Evolutionary conservation across 306 rosid species (phyloP), one percentile per base, ranked within the genome.

Genomic region (Cicer bijugum): DNA sequence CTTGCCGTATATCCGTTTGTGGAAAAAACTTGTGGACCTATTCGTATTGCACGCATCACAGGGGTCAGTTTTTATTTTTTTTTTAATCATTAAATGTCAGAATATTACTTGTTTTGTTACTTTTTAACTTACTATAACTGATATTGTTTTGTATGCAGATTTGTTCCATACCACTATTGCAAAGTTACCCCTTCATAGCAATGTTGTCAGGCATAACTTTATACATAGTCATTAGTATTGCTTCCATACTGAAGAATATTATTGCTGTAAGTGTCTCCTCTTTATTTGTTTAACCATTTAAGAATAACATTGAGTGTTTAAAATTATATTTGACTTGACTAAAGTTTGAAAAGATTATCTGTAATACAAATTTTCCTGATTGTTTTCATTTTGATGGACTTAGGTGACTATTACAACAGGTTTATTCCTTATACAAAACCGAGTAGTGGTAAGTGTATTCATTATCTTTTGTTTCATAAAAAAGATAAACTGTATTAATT

Each of bases 341-440:
- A 59, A 56, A 58, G 43, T 51, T 45, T 8, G 17, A 51, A 42
- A 20, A 17, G 12, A 1, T 67, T 67, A 46, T 65, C 16, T 15
- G 3, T 6, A 8, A 28, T 56, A 42, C 9, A 53, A 47, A 9
- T 45, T 67, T 69, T 2, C 61, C n/a, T 78, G 57, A 67, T 67
- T 69, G 16, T 10, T 8, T 37, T 60, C 7, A 47, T 73, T 74
- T 63, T 55, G 2, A 0, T 44, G 71, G 47, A 53, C 65, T 2
- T 51, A 82, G 86, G 45, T 69, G 71, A 78, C 83, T 6, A 74
- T 82, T 7, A 70, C n/a, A 37, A 82, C 86, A 7, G 81, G 86
- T 39, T 7, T 91, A 61, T 88, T 86, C 89, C 69, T 91, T 72
- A 64, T 88, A 52, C 97, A 89, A 88, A 91, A 91, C 69, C 87